Evolutionary conservation across 495 filamentous ascomycete genomes (phyloP).

Genomic region (Aspergillus homomorphus): DNA sequence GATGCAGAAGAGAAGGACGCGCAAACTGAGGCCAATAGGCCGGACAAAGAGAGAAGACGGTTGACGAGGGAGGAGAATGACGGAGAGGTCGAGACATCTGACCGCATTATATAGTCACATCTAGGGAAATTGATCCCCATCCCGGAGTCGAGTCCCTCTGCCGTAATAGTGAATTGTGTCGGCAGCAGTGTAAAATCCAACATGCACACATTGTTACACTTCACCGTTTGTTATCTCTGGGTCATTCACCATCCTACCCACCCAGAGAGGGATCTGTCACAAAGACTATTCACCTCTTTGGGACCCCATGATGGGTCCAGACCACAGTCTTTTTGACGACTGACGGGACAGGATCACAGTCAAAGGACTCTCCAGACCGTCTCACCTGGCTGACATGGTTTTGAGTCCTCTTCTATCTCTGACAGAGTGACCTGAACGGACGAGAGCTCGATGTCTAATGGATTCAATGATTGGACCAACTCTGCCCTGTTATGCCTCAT

Average conservation of each 20-base stretch:
- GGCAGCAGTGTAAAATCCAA: conserved; percentile 13
- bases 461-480: neutral
- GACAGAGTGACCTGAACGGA: neutral
- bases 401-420: neutral
- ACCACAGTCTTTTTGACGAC: neutral
- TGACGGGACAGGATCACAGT: neutral
- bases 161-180: neutral
- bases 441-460: neutral
- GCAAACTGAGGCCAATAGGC: neutral
- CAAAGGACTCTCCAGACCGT: neutral
- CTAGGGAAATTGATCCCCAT: neutral
- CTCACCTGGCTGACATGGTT: neutral
- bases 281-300: neutral
- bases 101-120: neutral
- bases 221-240: neutral
- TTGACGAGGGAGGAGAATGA: neutral
- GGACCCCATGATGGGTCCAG: neutral
- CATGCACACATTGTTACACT: conserved; percentile 9
- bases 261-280: neutral
- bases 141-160: neutral
- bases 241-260: neutral
- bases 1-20: neutral
- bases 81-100: neutral
- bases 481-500: too few relatives aligned
- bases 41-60: neutral